A percentile compares a stretch with the other conserved stretches of the same genome.
Evolutionary conservation across 192 early-diverging fungal genomes (phyloP).

Genomic region (Coemansia sp.): DNA sequence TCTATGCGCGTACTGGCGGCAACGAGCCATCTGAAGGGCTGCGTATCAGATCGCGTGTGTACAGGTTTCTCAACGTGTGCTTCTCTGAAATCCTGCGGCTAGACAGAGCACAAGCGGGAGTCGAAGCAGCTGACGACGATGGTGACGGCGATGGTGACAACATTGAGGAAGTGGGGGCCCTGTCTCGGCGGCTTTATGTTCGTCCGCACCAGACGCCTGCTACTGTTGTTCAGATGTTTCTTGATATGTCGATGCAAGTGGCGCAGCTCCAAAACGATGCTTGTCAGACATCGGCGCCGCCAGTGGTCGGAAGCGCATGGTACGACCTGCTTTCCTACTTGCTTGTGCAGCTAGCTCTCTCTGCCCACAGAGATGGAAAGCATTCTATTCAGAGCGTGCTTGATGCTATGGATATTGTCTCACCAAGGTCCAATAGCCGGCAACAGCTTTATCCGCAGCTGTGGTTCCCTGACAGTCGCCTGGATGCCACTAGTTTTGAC

Average conservation of each 20-base stretch:
- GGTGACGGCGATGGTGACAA: no score
- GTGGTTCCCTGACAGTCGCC: slow-evolving; percentile 16
- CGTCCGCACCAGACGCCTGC: slow-evolving; percentile 24
- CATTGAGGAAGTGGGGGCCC: neutral
- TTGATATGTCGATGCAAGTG: slow-evolving; percentile 32
- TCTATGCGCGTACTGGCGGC: slow-evolving; percentile 16
- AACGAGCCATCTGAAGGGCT: slow-evolving; percentile 23
- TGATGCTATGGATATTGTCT: slow-evolving; percentile 24
- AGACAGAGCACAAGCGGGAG: neutral
- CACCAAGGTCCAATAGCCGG: slow-evolving; percentile 13
- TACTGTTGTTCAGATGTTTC: slow-evolving; percentile 33
- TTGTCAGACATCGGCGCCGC: neutral
- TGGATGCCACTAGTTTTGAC: slow-evolving; percentile 21
- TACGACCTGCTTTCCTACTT: slow-evolving; percentile 25
- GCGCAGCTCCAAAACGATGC: slow-evolving; percentile 22
- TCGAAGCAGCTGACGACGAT: neutral
- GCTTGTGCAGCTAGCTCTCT: slow-evolving; percentile 35
- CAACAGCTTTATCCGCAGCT: slow-evolving; percentile 18
- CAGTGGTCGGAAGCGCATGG: slow-evolving; percentile 26
- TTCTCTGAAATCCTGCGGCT: slow-evolving; percentile 24
- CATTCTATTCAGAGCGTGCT: slow-evolving; percentile 15
- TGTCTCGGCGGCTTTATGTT: slow-evolving; percentile 34
- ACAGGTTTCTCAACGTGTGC: slow-evolving; percentile 27
- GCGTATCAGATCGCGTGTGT: slow-evolving; percentile 22
- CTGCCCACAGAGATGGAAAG: slow-evolving; percentile 24